Evolutionary conservation across 805 yeast species (phyloP).

Genomic region (Kluyveromyces aestuarii): DNA sequence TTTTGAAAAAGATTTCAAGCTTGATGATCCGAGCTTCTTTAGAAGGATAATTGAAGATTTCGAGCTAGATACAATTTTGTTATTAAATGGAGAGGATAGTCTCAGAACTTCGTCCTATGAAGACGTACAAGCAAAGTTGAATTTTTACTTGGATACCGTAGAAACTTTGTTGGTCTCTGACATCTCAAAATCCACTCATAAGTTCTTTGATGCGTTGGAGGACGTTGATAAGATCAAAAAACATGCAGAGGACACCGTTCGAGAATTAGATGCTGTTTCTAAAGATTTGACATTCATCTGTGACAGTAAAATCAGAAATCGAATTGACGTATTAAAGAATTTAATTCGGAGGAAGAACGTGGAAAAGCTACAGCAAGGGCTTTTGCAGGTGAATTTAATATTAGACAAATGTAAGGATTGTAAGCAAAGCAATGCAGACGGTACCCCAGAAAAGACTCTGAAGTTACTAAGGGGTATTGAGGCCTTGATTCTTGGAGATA

Average conservation of each 20-base stretch:
- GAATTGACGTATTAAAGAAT: constrained; percentile 40
- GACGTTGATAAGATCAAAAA: constrained; percentile 59
- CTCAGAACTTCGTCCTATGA: constrained; percentile 39
- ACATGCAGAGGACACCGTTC: constrained; percentile 44
- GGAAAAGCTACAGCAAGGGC: constrained; percentile 50
- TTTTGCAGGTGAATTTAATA: constrained; percentile 40
- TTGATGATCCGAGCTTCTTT: constrained; percentile 85
- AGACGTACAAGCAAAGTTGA: constrained; percentile 65
- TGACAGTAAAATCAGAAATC: constrained; percentile 39
- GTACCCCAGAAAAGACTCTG: constrained; percentile 40
- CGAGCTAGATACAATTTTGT: constrained; percentile 31
- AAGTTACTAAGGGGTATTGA: constrained; percentile 51
- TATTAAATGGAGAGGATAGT: constrained; percentile 23
- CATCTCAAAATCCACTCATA: constrained; percentile 73
- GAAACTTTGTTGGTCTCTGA: constrained; percentile 75
- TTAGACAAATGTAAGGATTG: constrained; percentile 37
- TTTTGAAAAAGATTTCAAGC: constrained; percentile 56
- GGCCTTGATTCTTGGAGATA: constrained; percentile 47
- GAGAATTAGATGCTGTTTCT: constrained; percentile 38
- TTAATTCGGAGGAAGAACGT: constrained; percentile 49
- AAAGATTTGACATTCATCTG: constrained; percentile 39
- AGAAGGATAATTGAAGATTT: constrained; percentile 59
- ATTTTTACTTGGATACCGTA: constrained; percentile 75
- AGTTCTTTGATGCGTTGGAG: constrained; percentile 77
- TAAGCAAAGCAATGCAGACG: constrained; percentile 12